A percentile compares a stretch with the other conserved stretches of the same genome.
These are phyloP conservation scores for Jasminum sambac DNA, from an alignment of 257 asterid genomes.

Conservation along the genomic window DNA sequence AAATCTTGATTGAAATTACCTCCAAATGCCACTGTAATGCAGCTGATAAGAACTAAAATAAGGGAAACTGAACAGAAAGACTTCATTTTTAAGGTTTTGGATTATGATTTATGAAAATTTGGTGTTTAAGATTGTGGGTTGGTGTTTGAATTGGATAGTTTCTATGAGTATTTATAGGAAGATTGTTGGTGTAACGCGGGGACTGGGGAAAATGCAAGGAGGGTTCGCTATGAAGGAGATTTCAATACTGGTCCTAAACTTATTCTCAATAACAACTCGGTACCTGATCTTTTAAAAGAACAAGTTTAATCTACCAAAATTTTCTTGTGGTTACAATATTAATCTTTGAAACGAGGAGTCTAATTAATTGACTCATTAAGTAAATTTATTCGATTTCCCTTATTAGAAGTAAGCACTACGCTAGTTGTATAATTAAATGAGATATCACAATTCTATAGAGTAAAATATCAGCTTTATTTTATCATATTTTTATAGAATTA, in stretches of 20 bases:
- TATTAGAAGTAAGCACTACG: too few relatives aligned
- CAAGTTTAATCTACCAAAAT: too few relatives aligned
- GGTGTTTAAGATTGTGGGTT: neutral
- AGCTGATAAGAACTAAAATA: neutral
- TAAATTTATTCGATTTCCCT: too few relatives aligned
- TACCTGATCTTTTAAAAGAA: neutral
- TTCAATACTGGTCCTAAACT: neutral
- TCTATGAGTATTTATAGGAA: neutral
- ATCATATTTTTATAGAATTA: too few relatives aligned
- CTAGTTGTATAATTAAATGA: too few relatives aligned
- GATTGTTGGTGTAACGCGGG: neutral
- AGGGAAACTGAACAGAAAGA: neutral
- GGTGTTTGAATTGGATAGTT: neutral
- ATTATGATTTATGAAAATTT: neutral
- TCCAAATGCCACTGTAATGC: neutral
- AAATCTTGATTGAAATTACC: slow-evolving; percentile 25
- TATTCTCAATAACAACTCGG: neutral
- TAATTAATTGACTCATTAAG: too few relatives aligned
- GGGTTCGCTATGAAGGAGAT: neutral
- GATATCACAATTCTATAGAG: too few relatives aligned
- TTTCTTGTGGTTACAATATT: too few relatives aligned
- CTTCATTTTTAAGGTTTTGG: neutral
- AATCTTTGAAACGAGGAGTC: too few relatives aligned
- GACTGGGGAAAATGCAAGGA: neutral
- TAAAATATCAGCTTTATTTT: too few relatives aligned